These are phyloP conservation scores for Suaeda aralocaspica DNA, from an alignment of 148 eudicot genomes.

Conservation along the genomic window DNA sequence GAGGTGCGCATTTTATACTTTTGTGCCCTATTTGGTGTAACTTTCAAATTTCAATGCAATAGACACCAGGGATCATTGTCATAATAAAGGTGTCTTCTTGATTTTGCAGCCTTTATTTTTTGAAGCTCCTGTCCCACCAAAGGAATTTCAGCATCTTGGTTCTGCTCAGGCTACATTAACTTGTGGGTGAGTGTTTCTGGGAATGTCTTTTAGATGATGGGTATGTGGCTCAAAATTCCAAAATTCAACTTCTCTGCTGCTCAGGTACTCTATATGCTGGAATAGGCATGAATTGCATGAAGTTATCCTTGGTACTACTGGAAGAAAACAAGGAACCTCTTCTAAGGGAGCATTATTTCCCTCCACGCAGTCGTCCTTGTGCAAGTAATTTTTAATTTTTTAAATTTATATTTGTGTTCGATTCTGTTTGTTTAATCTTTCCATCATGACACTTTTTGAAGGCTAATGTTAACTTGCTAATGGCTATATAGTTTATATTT, in stretches of 20 bases:
- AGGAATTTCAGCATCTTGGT: conserved; percentile 79
- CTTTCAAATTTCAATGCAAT: too few relatives aligned
- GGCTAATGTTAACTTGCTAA: not conserved
- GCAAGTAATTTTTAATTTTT: conserved; percentile 57
- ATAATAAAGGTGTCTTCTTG: conserved; percentile 1
- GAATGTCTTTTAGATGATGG: not conserved
- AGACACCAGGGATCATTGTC: too few relatives aligned
- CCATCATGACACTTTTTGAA: not conserved
- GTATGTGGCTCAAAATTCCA: not conserved
- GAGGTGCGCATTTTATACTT: conserved; percentile 42
- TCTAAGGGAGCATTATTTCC: conserved; percentile 77
- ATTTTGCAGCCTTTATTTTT: conserved; percentile 60
- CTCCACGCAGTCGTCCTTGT: conserved; percentile 75
- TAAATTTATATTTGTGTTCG: not conserved
- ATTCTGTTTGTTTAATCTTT: not conserved
- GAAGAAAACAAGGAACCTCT: conserved; percentile 95
- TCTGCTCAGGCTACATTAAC: conserved; percentile 72
- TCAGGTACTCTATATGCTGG: conserved; percentile 87
- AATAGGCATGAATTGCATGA: conserved; percentile 74
- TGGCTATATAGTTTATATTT: not conserved
- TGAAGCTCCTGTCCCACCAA: conserved; percentile 66
- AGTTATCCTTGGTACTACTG: conserved; percentile 89
- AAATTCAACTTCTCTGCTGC: not conserved
- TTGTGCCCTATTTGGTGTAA: not conserved
- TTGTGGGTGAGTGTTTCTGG: conserved; percentile 63